A percentile compares a stretch with the other conserved stretches of the same genome.
phyloP scores from a whole-genome alignment of 805 yeast genomes.

The Saturnispora mendoncae region DNA sequence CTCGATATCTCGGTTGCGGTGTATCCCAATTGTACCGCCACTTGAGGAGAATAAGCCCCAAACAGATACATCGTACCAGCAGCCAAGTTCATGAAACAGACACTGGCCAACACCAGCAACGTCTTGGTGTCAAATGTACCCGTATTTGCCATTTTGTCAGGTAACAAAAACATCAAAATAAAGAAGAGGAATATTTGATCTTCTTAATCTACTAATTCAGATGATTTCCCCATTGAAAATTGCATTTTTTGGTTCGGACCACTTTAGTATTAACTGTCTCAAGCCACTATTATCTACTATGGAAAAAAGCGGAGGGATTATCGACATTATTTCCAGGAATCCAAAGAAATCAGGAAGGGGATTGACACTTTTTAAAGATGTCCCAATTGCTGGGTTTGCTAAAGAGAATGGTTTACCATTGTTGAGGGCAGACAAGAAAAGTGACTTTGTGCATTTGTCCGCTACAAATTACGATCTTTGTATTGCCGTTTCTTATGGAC shows the following conservation, averaged over 20 bases:
- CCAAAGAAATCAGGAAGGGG: constrained; percentile 61
- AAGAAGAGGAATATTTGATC: background rate
- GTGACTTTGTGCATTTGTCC: constrained; percentile 29
- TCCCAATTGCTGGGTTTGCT: constrained; percentile 45
- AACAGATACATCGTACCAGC: constrained; percentile 72
- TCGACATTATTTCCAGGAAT: constrained; percentile 57
- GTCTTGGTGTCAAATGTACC: constrained; percentile 9
- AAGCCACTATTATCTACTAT: constrained; percentile 22
- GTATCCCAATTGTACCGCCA: constrained; percentile 48
- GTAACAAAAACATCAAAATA: background rate
- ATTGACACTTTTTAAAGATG: constrained; percentile 35
- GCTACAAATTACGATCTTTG: constrained; percentile 45
- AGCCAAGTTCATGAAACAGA: constrained; percentile 29
- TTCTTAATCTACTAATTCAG: background rate
- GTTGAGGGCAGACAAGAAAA: constrained; percentile 42
- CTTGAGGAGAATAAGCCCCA: constrained; percentile 72
- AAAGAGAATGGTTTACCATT: constrained; percentile 27
- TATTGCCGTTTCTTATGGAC: constrained; percentile 90
- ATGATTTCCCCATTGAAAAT: constrained; percentile 23
- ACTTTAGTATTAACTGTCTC: constrained; percentile 53
- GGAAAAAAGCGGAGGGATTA: constrained; percentile 6
- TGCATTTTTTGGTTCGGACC: constrained; percentile 75
- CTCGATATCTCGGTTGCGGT: constrained; percentile 54
- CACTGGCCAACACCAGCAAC: constrained; percentile 15
- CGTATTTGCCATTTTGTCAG: background rate